Conservation (phyloP, 2,329 filamentous ascomycete genomes). For the Incumbomyces delicatus region DNA sequence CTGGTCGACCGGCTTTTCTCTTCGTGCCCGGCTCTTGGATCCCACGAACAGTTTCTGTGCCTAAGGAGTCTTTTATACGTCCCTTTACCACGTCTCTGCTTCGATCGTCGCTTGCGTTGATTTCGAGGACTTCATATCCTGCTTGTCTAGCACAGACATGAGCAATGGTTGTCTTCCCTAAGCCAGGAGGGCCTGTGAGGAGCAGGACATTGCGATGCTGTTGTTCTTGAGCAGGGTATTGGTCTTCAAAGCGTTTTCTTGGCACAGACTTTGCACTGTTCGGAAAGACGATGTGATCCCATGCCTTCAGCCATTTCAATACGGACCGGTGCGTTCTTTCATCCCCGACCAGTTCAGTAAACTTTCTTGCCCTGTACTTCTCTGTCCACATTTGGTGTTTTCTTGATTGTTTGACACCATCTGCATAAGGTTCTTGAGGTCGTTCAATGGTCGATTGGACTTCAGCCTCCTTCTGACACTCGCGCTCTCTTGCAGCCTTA, state of each 20-base stretch:
- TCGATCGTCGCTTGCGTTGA: conserved; percentile 94
- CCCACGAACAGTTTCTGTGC: conserved; percentile 83
- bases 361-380: conserved; percentile 86
- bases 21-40: conserved; percentile 42
- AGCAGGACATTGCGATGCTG: conserved; percentile 79
- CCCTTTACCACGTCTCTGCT: conserved; percentile 83
- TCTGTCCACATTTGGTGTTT: conserved; percentile 68
- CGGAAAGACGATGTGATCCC: conserved; percentile 89
- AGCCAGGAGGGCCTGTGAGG: conserved; percentile 79
- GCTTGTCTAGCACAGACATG: conserved; percentile 94
- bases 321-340: conserved; percentile 87
- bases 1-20: conserved; percentile 67
- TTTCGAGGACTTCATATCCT: conserved; percentile 91
- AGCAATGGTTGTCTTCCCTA: conserved; percentile 92
- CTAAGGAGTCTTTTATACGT: conserved; percentile 80
- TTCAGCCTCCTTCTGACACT: conserved; percentile 19
- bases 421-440: conserved; percentile 14
- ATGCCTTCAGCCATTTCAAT: conserved; percentile 83
- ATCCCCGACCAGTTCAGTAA: conserved; percentile 88
- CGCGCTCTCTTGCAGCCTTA: conserved; percentile 18
- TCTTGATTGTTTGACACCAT: conserved; percentile 25
- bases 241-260: conserved; percentile 30
- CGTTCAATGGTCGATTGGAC: conserved; percentile 24
- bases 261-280: conserved; percentile 49
- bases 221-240: conserved; percentile 53